These are phyloP conservation scores for Bretziella fagacearum DNA, from an alignment of 2,329 filamentous ascomycete species.

Conservation along the genomic window DNA sequence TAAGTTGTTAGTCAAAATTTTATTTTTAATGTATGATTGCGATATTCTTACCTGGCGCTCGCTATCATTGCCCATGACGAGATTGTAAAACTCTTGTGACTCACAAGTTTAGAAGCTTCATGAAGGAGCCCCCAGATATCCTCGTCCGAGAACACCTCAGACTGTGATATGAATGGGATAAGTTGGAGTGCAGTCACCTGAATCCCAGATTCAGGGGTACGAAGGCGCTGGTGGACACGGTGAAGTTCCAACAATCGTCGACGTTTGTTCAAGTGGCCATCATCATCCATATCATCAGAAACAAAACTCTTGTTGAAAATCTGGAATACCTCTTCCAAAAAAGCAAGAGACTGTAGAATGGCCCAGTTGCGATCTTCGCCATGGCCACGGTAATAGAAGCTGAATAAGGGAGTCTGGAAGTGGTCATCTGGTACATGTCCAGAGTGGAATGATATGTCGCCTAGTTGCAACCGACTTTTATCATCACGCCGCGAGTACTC, in stretches of 20 bases:
- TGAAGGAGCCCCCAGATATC: conserved; percentile 39
- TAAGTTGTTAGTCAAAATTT: conserved; percentile 16
- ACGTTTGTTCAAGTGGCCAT: neutral
- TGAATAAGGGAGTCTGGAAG: conserved; percentile 34
- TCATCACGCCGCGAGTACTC: conserved; percentile 63
- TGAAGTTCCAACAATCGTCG: conserved; percentile 20
- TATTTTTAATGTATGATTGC: neutral
- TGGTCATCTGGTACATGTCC: conserved; percentile 27
- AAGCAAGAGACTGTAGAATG: conserved; percentile 39
- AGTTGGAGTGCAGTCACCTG: conserved; percentile 39
- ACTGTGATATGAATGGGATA: conserved; percentile 38
- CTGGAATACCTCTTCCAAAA: conserved; percentile 32
- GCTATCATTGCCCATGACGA: conserved; percentile 73
- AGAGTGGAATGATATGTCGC: conserved; percentile 49
- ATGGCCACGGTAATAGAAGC: conserved; percentile 34
- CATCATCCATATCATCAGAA: neutral
- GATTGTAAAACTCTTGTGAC: conserved; percentile 49
- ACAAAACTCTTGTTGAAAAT: neutral
- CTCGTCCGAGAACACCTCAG: conserved; percentile 29
- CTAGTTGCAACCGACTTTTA: conserved; percentile 57
- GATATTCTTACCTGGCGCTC: conserved; percentile 49
- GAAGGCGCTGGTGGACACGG: conserved; percentile 33
- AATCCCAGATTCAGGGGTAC: conserved; percentile 26
- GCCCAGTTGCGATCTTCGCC: conserved; percentile 44
- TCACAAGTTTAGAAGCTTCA: conserved; percentile 39